Conservation (phyloP, 202 grass and related monocot genomes). For the Sporobolus alterniflorus region DNA sequence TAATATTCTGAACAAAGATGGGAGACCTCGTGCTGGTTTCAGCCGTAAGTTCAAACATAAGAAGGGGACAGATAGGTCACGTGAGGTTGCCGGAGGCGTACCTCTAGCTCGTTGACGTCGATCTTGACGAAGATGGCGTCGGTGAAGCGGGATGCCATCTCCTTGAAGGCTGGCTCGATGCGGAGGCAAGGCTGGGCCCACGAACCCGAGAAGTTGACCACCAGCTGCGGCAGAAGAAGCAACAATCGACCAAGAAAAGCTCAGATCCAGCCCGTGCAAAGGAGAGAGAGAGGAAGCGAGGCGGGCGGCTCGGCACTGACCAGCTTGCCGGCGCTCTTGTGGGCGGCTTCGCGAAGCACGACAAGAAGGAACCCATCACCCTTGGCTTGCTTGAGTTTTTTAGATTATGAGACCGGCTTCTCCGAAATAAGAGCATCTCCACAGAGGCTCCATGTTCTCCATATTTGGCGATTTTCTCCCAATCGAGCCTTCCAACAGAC, state of each 20-base stretch:
- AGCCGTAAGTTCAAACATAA: not conserved
- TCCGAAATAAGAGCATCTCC: too few species aligned
- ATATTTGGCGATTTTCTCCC: too few species aligned
- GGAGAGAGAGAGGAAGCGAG: not conserved
- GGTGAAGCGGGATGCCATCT: conserved; percentile 53
- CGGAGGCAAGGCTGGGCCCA: conserved; percentile 93
- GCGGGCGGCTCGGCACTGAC: conserved; percentile 1
- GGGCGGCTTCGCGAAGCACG: conserved; percentile 1
- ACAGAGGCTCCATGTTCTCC: too few species aligned
- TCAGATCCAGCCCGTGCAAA: conserved; percentile 15
- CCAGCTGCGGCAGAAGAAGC: conserved; percentile 44
- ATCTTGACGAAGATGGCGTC: conserved; percentile 76
- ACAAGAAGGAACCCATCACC: conserved; percentile 47
- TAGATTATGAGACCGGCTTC: too few species aligned
- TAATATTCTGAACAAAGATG: not conserved
- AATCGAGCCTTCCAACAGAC: too few species aligned
- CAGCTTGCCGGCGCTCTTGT: conserved; percentile 59
- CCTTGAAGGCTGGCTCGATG: conserved; percentile 79
- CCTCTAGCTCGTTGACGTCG: conserved; percentile 80
- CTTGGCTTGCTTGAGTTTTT: not conserved
- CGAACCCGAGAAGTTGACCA: conserved; percentile 80
- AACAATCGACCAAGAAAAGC: not conserved
- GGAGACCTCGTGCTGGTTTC: not conserved
- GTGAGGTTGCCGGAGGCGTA: not conserved
- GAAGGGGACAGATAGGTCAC: not conserved